phyloP scores from a whole-genome alignment of 1,284 basidiomycete species.

The Pyrrhoderma lamaoense region DNA sequence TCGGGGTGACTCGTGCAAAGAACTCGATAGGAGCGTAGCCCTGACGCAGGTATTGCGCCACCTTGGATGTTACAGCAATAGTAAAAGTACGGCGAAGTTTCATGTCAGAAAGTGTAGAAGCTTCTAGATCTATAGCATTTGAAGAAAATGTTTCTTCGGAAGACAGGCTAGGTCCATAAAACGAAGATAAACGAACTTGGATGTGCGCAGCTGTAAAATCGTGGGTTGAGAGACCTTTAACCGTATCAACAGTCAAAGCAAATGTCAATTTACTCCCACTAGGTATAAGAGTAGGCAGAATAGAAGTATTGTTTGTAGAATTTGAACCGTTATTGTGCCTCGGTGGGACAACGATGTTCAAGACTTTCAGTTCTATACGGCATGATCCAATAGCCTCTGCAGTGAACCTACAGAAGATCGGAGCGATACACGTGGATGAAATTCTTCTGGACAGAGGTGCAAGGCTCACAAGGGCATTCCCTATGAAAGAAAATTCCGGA shows the following conservation, averaged over 20 bases:
- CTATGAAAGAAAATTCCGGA: constrained; percentile 87
- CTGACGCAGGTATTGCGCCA: constrained; percentile 62
- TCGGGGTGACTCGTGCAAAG: constrained; percentile 73
- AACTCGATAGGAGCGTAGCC: constrained; percentile 84
- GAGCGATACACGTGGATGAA: constrained; percentile 68
- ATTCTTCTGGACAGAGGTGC: constrained; percentile 72
- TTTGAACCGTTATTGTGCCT: constrained; percentile 56
- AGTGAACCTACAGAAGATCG: constrained; percentile 89
- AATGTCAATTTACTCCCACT: constrained; percentile 76
- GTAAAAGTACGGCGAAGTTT: constrained; percentile 77
- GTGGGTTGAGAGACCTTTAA: constrained; percentile 81
- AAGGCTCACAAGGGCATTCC: constrained; percentile 78
- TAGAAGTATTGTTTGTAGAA: constrained; percentile 63
- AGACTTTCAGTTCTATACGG: constrained; percentile 73
- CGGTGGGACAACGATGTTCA: constrained; percentile 56
- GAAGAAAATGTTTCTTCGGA: constrained; percentile 84
- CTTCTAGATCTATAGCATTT: constrained; percentile 63
- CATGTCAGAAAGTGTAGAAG: constrained; percentile 66
- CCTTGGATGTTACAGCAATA: constrained; percentile 66
- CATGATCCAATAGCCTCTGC: constrained; percentile 91
- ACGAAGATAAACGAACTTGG: constrained; percentile 76
- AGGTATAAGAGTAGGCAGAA: constrained; percentile 53
- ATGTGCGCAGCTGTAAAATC: constrained; percentile 81
- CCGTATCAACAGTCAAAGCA: constrained; percentile 74
- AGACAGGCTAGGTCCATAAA: constrained; percentile 61